Base-by-base conservation (phyloP, 2,329 filamentous ascomycete species). In the Fusarium domesticum region DNA sequence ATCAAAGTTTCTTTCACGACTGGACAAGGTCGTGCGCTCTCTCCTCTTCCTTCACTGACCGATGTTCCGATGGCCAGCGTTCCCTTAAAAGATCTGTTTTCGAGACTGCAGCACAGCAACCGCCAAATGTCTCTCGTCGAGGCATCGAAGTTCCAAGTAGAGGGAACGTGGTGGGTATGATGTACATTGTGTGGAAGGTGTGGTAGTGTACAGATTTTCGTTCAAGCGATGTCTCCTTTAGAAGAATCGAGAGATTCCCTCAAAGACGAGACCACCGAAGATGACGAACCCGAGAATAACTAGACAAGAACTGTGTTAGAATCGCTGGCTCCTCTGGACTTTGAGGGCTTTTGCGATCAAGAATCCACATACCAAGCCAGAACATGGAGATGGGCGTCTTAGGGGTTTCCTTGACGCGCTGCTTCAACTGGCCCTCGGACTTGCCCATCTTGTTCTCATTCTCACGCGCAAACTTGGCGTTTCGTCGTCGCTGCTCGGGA, bases 401-500 rank as follows among this genome's bases (percentile, higher is more conserved):
- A 48, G 62, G 54, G 44, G 68, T 58, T 60, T 78, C 74, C 73
- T 83, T 80, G 57, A 56, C 60, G 50, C 71, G 70, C 71, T 81
- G 80, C 76, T 84, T 84, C 57, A 84, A 65, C 51, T 82, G 77
- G 18, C 71, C 71, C 45, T 81, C 76, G n/a, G 82, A 77, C 72
- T 88, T 89, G 70, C 88, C 88, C 67, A 86, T 85, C 64, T 84
- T 86, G 48, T 75, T 72, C 64, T 86, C 82, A 65, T 92, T 83
- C 42, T 80, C 76, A 65, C 85, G 84, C 56, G 78, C 83, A 70
- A 89, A 95, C 70, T 86, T 85, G 63, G 80, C 80, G 73, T 93
- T 93, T 52, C 85, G 83, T 63, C 82, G 82, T 67, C 88, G 84
- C 75, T 93, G 89, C 69, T 89, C 80, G 58, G 85, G 87, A 57